Percentiles rank a stretch among this genome's conserved stretches.
Conservation (phyloP, 2,329 filamentous ascomycete genomes). For the Pyrenochaeta sp. region DNA sequence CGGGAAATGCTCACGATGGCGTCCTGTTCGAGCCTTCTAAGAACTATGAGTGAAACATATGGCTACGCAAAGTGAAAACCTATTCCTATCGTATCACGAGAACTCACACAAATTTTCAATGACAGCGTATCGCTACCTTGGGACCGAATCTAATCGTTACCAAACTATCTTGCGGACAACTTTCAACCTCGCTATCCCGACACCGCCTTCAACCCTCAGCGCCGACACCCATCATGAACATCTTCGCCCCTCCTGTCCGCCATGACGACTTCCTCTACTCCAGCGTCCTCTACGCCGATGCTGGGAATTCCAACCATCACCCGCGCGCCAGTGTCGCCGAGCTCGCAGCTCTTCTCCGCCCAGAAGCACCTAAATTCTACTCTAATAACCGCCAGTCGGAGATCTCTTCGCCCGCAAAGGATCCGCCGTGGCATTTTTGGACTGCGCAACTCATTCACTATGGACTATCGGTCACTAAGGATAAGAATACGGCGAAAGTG, state of each 20-base stretch:
- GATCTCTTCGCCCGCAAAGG: constrained; percentile 39
- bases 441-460: constrained; percentile 71
- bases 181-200: too few species aligned
- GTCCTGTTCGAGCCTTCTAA: too few species aligned
- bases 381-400: constrained; percentile 17
- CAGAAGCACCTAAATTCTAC: constrained; percentile 25
- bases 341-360: constrained; percentile 39
- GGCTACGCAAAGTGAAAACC: too few species aligned
- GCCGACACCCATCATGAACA: not conserved
- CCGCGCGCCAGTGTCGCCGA: constrained; percentile 42
- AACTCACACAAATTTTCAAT: too few species aligned
- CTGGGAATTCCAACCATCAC: constrained; percentile 42
- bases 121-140: too few species aligned
- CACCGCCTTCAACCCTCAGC: too few species aligned
- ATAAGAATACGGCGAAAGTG: constrained; percentile 67
- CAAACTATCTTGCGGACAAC: too few species aligned
- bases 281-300: constrained; percentile 40
- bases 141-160: too few species aligned
- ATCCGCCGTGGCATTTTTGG: constrained; percentile 68
- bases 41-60: too few species aligned
- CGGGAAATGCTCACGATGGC: too few species aligned
- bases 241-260: constrained; percentile 20
- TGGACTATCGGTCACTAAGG: constrained; percentile 64
- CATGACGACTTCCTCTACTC: constrained; percentile 41
- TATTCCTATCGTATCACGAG: too few species aligned